These are phyloP conservation scores for Geotrichum carabidarum DNA, from an alignment of 1,139 yeast species.

Conservation along the genomic window DNA sequence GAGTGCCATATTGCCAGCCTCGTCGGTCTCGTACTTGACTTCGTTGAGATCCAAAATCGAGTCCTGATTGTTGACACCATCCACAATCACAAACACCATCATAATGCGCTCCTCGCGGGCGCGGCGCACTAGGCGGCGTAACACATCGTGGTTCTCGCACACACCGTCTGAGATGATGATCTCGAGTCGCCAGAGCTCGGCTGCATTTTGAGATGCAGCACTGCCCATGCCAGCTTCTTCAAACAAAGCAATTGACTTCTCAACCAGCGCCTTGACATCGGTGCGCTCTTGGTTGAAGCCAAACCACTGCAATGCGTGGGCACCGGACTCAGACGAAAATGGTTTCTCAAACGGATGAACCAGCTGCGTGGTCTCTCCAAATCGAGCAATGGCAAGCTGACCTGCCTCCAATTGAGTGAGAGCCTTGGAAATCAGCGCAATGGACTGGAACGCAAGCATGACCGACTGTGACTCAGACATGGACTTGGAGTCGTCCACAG, in stretches of 20 bases:
- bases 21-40: slow-evolving; percentile 69
- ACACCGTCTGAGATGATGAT: slow-evolving; percentile 94
- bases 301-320: slow-evolving; percentile 79
- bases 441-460: slow-evolving; percentile 87
- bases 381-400: slow-evolving; percentile 81
- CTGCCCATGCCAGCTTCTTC: slow-evolving; percentile 48
- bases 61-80: slow-evolving; percentile 77
- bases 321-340: slow-evolving; percentile 78
- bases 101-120: slow-evolving; percentile 91
- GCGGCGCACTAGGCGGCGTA: slow-evolving; percentile 75
- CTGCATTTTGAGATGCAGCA: slow-evolving; percentile 20
- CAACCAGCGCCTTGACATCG: slow-evolving; percentile 69
- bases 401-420: slow-evolving; percentile 93
- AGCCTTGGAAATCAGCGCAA: slow-evolving; percentile 91
- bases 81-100: slow-evolving; percentile 92
- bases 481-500: slow-evolving; percentile 94
- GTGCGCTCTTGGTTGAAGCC: slow-evolving; percentile 87
- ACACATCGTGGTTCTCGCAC: slow-evolving; percentile 85
- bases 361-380: slow-evolving; percentile 78
- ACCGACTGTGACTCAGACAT: slow-evolving; percentile 93
- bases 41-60: slow-evolving; percentile 94
- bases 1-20: slow-evolving; percentile 64
- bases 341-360: slow-evolving; percentile 89
- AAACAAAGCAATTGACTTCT: slow-evolving; percentile 68
- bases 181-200: slow-evolving; percentile 86